Base-by-base conservation (phyloP, 2,329 filamentous ascomycete genomes). In the Sporothrix sp. region DNA sequence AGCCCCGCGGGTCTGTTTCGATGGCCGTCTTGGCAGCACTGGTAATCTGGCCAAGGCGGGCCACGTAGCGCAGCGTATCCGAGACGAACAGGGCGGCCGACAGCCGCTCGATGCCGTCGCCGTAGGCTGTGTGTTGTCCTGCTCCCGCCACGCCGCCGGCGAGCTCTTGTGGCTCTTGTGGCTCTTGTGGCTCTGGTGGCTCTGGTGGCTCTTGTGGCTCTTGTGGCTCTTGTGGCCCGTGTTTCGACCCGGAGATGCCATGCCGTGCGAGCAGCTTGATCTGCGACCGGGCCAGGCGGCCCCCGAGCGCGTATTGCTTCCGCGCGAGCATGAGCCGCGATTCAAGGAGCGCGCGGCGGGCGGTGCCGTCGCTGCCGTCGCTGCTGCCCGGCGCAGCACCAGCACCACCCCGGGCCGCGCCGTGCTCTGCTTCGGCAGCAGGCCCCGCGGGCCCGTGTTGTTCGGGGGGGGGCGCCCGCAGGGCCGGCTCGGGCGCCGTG, bases 1-100 rank as follows among this genome's bases (percentile, higher is more conserved):
- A 33, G 4, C 3, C 35, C 0, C 14, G 39, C 18, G 25, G 16
- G 14, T 52, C 25, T 4, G 28, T 3, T 1, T 21, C 23, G 1
- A 52, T 11, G 3, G 18, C 21, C 2, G 11, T 14, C 2, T 37
- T 33, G 1, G 47, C 48, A 4, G 48, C 45, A 13, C n/a, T 16
- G 4, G 37, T 7, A n/a, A 56, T 37, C 7, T 46, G 42, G 20
- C 7, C 23, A 11, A 58, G 54, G 7, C 51, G 44, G 3, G 16
- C 11, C 2, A 56, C n/a, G 39, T 56, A 53, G 20, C 50, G 49
- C 28, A 47, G 35, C 6, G 53, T 43, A 3, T 56, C 52, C 8
- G 52, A 35, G 16, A 52, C 48, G 11, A 57, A 53, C 3, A 58
- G 33, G 0, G 53, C 51, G n/a, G 14, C 3, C 3, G 27, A 10